These are phyloP conservation scores for Platismatia glauca DNA, from an alignment of 495 filamentous ascomycete species.

Conservation along the genomic window DNA sequence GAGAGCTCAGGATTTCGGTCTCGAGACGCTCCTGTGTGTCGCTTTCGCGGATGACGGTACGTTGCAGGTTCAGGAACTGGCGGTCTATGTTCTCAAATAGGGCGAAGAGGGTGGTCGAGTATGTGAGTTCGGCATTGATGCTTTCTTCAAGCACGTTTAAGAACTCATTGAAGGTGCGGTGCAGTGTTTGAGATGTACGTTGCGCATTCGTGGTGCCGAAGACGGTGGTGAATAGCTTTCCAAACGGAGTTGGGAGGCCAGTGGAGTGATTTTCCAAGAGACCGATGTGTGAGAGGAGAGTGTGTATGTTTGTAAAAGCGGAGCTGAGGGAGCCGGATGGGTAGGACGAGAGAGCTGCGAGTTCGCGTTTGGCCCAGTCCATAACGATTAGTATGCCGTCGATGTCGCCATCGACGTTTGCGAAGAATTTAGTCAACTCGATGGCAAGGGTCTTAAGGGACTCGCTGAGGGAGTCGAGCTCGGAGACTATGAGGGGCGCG, in stretches of 20 bases:
- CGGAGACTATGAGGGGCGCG: conserved; percentile 71
- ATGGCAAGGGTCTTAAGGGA: conserved; percentile 70
- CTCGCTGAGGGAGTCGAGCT: conserved; percentile 74
- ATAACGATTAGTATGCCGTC: conserved; percentile 86
- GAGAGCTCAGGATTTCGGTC: conserved; percentile 66
- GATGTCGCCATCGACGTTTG: conserved; percentile 84
- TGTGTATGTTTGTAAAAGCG: conserved; percentile 71
- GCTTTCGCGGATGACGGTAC: conserved; percentile 74
- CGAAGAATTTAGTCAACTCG: conserved; percentile 80
- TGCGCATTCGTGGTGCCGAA: conserved; percentile 74
- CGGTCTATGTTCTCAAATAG: conserved; percentile 82
- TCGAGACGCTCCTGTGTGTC: conserved; percentile 70
- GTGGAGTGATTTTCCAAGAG: conserved; percentile 54
- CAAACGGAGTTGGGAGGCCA: conserved; percentile 57
- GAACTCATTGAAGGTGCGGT: conserved; percentile 80
- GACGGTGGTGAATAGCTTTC: conserved; percentile 53
- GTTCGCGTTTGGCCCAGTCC: conserved; percentile 86
- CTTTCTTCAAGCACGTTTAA: conserved; percentile 79
- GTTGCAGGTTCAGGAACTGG: conserved; percentile 78
- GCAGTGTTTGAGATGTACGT: conserved; percentile 67
- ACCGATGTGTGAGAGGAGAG: conserved; percentile 57
- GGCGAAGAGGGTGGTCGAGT: conserved; percentile 64
- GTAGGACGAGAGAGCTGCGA: conserved; percentile 45
- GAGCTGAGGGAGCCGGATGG: conserved; percentile 53
- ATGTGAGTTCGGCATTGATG: conserved; percentile 71